A percentile compares a stretch with the other conserved stretches of the same genome.
Conservation (phyloP, 805 yeast genomes). For the Wickerhamiella lipophila region DNA sequence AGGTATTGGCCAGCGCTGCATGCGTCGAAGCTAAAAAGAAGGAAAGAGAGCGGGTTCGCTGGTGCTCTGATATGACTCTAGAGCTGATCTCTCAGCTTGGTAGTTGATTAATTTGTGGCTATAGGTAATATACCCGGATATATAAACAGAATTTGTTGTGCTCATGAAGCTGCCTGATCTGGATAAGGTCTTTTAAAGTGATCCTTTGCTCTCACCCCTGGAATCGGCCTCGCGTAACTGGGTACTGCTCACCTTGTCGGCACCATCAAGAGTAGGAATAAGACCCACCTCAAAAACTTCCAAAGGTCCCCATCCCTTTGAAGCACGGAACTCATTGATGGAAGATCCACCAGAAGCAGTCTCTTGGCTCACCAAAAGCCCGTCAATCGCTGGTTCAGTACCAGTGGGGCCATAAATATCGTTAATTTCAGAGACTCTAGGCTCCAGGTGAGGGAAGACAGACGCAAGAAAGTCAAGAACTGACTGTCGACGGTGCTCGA, state of each 20-base stretch:
- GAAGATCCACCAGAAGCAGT: conserved; percentile 60
- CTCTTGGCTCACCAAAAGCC: conserved; percentile 70
- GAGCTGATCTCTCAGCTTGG: conserved; percentile 1
- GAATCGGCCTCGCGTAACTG: conserved; percentile 42
- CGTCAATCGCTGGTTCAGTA: conserved; percentile 54
- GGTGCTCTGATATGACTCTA: conserved; percentile 37
- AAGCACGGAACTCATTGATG: conserved; percentile 53
- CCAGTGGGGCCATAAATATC: conserved; percentile 96
- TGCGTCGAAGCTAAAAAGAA: conserved; percentile 38
- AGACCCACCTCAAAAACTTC: conserved; percentile 51
- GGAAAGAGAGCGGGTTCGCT: conserved; percentile 43
- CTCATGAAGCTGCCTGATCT: no score
- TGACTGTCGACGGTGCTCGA: conserved; percentile 35
- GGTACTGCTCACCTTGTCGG: conserved; percentile 75
- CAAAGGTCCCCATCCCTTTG: conserved; percentile 42
- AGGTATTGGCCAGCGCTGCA: conserved; percentile 31
- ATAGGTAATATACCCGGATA: no score
- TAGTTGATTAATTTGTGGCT: not conserved
- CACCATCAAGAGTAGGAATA: conserved; percentile 33
- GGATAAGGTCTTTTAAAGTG: no score
- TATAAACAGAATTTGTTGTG: no score
- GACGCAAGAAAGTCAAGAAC: conserved; percentile 40
- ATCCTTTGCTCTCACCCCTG: no score
- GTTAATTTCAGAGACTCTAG: conserved; percentile 50
- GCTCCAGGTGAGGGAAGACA: conserved; percentile 35